These are phyloP conservation scores for Rhododendron mucronatum DNA, from an alignment of 148 eudicot species.

Conservation along the genomic window DNA sequence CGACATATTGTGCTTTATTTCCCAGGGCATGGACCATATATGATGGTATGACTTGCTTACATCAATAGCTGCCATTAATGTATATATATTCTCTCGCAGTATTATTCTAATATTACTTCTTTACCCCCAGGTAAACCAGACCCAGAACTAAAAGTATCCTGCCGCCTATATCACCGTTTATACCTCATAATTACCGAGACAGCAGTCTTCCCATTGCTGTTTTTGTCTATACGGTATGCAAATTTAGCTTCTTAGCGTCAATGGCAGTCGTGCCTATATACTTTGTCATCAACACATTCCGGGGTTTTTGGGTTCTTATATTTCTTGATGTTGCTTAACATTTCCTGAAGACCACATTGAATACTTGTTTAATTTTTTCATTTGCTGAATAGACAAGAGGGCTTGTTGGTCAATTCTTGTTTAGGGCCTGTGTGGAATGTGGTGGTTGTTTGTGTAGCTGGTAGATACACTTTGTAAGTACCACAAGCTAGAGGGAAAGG, in stretches of 20 bases:
- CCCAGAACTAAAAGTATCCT: conserved; percentile 91
- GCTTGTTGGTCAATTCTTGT: background rate
- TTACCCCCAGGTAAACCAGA: conserved; percentile 84
- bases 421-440: background rate
- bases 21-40: conserved; percentile 98
- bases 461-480: background rate
- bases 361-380: background rate
- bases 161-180: conserved; percentile 96
- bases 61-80: background rate
- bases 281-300: background rate
- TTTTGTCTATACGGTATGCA: conserved; percentile 87
- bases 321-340: background rate
- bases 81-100: background rate
- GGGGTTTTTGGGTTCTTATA: background rate
- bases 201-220: conserved; percentile 97
- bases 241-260: background rate
- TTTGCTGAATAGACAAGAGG: background rate
- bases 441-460: background rate
- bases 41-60: conserved; percentile 54
- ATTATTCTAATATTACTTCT: conserved; percentile 6
- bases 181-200: conserved; percentile 91
- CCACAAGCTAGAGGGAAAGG: background rate
- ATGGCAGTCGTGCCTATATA: background rate
- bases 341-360: background rate
- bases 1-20: conserved; percentile 93